Conservation (phyloP, 371 early-diverging fungal genomes). For the Mucor lusitanicus region DNA sequence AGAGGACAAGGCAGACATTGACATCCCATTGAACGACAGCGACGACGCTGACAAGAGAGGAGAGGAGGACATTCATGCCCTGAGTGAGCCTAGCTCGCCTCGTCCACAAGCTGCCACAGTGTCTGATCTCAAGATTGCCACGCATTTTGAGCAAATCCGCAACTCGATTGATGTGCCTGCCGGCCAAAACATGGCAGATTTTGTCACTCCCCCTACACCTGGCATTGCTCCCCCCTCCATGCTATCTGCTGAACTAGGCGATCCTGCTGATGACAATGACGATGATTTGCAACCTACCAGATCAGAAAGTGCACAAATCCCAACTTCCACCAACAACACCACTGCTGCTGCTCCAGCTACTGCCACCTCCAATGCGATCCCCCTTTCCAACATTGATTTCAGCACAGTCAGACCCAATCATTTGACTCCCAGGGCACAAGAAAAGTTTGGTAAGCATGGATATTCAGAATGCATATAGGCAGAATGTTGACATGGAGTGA, state of each 20-base stretch:
- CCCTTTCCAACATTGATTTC: conserved; percentile 22
- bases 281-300: neutral
- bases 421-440: conserved; percentile 44
- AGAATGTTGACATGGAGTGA: neutral
- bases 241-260: neutral
- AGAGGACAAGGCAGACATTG: conserved; percentile 4
- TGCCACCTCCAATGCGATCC: neutral
- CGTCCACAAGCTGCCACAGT: conserved; percentile 9
- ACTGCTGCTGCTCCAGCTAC: neutral
- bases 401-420: conserved; percentile 36
- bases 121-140: conserved; percentile 6
- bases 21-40: neutral
- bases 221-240: conserved; percentile 27
- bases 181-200: conserved; percentile 51
- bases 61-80: conserved; percentile 3
- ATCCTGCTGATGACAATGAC: conserved; percentile 6
- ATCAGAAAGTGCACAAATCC: neutral
- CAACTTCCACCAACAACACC: neutral
- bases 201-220: conserved; percentile 46
- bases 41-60: neutral
- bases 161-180: conserved; percentile 31
- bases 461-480: no score
- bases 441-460: conserved; percentile 33
- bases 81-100: conserved; percentile 28
- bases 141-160: conserved; percentile 20